Evolutionary conservation across 805 yeast species (phyloP).

Genomic region (Jamesozyma spencerorum): DNA sequence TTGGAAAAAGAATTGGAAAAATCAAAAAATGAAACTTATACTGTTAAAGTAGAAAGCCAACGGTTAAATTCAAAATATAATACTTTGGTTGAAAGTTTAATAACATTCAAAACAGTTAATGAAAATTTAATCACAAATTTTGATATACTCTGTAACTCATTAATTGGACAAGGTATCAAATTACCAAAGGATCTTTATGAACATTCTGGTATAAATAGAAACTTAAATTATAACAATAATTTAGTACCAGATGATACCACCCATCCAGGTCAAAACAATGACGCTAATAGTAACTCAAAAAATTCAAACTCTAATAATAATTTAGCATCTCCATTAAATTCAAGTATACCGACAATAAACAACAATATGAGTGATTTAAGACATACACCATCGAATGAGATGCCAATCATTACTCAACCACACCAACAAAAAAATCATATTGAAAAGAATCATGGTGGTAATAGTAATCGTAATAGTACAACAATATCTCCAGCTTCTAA

Average conservation of each 20-base stretch:
- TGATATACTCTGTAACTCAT: slow-evolving; percentile 38
- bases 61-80: slow-evolving; percentile 49
- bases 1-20: slow-evolving; percentile 21
- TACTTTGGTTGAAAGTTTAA: slow-evolving; percentile 51
- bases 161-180: slow-evolving; percentile 53
- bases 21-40: slow-evolving; percentile 18
- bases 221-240: not conserved
- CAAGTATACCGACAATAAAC: not conserved
- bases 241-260: not conserved
- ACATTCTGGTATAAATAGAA: not conserved
- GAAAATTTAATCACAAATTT: slow-evolving; percentile 50
- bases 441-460: not conserved
- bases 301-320: not conserved
- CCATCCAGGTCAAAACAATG: not conserved
- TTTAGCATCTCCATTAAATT: not conserved
- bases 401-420: too few relatives aligned
- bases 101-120: slow-evolving; percentile 46
- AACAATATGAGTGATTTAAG: too few relatives aligned
- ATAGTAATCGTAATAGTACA: not conserved
- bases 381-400: too few relatives aligned
- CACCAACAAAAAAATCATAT: not conserved
- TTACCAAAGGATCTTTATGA: slow-evolving; percentile 39
- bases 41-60: slow-evolving; percentile 31
- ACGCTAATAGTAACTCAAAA: slow-evolving; percentile 7
- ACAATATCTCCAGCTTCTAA: not conserved